These are phyloP conservation scores for Aspergillus luchuensis DNA, from an alignment of 2,329 filamentous ascomycete species.

Conservation along the genomic window DNA sequence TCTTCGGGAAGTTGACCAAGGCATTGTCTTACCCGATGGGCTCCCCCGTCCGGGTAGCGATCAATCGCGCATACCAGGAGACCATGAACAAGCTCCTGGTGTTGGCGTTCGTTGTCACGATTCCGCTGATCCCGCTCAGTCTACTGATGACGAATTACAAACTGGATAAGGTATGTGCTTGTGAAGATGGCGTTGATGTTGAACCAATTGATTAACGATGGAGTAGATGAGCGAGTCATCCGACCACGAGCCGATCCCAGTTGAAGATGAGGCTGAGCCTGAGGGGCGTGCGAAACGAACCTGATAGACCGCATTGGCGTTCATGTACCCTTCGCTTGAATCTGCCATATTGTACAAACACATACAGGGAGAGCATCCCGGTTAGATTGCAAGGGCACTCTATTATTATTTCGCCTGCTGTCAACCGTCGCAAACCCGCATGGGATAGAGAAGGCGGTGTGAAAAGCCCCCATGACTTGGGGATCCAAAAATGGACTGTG, in stretches of 20 bases:
- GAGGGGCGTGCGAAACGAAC: slow-evolving; percentile 31
- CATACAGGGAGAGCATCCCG: background rate
- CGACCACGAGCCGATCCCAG: slow-evolving; percentile 16
- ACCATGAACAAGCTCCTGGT: slow-evolving; percentile 63
- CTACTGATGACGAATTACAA: slow-evolving; percentile 61
- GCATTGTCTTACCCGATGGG: slow-evolving; percentile 63
- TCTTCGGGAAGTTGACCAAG: slow-evolving; percentile 55
- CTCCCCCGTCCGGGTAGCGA: slow-evolving; percentile 59
- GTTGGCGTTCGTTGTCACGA: slow-evolving; percentile 55
- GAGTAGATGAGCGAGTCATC: slow-evolving; percentile 32
- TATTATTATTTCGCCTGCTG: background rate
- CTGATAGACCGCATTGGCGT: slow-evolving; percentile 14
- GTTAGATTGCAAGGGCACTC: background rate
- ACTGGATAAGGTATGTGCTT: slow-evolving; percentile 50
- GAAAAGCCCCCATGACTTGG: background rate
- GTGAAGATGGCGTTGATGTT: background rate
- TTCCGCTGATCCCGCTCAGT: slow-evolving; percentile 60
- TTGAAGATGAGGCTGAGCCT: slow-evolving; percentile 19
- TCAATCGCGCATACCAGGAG: slow-evolving; percentile 66
- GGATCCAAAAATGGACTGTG: background rate
- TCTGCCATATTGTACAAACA: background rate
- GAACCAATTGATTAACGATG: slow-evolving; percentile 13
- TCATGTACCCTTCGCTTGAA: background rate
- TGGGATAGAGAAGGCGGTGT: background rate
- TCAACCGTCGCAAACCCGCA: background rate